phyloP scores from a whole-genome alignment of 78 protist genomes.

The Bigelowiella natans region DNA sequence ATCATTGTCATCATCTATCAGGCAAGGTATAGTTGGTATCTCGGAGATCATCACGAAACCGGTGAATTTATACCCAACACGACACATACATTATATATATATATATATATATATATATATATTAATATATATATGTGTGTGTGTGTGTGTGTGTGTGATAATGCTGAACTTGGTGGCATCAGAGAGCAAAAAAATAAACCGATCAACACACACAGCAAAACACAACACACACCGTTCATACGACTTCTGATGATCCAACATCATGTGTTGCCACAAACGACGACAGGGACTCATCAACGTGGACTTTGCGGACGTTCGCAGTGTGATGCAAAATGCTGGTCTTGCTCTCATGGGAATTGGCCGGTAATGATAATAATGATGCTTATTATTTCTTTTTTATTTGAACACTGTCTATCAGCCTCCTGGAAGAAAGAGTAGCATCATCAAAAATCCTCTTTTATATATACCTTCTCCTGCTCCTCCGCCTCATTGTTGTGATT shows the following conservation, averaged over 20 bases:
- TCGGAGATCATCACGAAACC: slow-evolving; percentile 10
- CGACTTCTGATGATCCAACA: too few species aligned
- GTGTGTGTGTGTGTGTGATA: too few species aligned
- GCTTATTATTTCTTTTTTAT: too few species aligned
- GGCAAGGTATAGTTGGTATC: neutral
- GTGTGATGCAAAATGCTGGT: slow-evolving; percentile 43
- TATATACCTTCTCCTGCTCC: neutral
- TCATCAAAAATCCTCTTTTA: too few species aligned
- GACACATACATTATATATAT: neutral
- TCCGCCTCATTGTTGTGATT: neutral
- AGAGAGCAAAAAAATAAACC: too few species aligned
- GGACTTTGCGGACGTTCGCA: slow-evolving; percentile 70
- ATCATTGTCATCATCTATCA: too few species aligned
- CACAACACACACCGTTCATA: too few species aligned
- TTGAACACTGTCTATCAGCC: too few species aligned
- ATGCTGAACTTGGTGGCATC: too few species aligned
- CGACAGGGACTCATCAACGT: slow-evolving; percentile 60
- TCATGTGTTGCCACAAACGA: slow-evolving; percentile 50
- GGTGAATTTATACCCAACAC: neutral
- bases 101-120: neutral
- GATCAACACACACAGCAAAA: too few species aligned
- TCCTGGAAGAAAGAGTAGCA: too few species aligned
- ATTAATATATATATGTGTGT: neutral
- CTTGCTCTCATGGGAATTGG: slow-evolving; percentile 24
- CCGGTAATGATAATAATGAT: neutral